Evolutionary conservation across 2,329 filamentous ascomycete genomes (phyloP), one percentile per base, ranked within the genome.

Genomic region (Ascochyta pisi): DNA sequence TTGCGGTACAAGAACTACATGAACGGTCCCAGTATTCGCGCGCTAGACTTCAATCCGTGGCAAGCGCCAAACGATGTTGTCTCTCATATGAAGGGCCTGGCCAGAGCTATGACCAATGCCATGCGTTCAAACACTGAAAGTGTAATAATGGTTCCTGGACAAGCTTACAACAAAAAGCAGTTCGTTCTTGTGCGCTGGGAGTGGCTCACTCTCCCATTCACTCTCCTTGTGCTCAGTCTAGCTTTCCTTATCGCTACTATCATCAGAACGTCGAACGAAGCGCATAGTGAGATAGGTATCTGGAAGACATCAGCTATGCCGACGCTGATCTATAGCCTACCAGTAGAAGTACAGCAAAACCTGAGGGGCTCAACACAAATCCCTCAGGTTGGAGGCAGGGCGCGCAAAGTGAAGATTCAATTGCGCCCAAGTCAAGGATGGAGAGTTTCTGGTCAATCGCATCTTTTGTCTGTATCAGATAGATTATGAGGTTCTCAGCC

Each of bases 221-320:
- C 44, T 0, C 46, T 75, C 6, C 49, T 71, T 6, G 4, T 62
- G 0, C 29, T 72, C 1, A 67, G 64, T 12, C 39, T 68, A 0
- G 15, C 57, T 0, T 73, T 70, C 23, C 38, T 75, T 8, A 22
- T 65, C 0, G 54, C 63, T 1, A 70, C 70, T 0, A 71, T 75
- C 6, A 6, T 66, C 1, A 67, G 63, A 40, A 70, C 66, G 2
- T 65, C 63, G 0, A 49, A 43, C 1, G 50, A 58, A 3, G 44
- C 44, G 7, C 26, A 59, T 4, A 40, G 35, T 1, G 52, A 29
- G 6, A 44, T 61, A 2, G 63, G 58, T 4, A 39, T 64, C 0
- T 75, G 71, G 71, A 74, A 75, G 44, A 71, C 64, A 0, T 70
- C 67, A 6, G 64, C 66, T 0, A 66, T 70, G 56, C 64, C 66